These are phyloP conservation scores for Eucalyptus marginata DNA, from an alignment of 345 rosid genomes.

Conservation along the genomic window DNA sequence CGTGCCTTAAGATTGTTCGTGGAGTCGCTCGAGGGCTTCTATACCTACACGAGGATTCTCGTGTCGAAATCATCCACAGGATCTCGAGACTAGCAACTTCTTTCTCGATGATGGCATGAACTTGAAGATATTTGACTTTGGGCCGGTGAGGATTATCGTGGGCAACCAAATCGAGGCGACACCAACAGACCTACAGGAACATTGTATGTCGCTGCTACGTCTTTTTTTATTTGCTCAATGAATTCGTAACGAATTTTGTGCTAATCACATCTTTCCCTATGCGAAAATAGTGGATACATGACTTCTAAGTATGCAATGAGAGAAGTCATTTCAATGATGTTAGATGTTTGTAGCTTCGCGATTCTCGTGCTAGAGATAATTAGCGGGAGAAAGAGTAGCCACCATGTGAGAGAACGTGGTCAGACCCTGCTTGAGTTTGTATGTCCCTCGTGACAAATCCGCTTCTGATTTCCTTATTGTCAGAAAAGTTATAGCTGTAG, in stretches of 20 bases:
- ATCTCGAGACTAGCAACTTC: background rate
- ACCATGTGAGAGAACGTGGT: background rate
- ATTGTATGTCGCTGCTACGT: background rate
- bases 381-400: background rate
- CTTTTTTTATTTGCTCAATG: background rate
- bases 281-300: background rate
- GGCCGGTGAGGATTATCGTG: background rate
- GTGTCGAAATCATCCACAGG: background rate
- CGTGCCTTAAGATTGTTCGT: background rate
- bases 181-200: background rate
- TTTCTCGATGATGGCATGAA: background rate
- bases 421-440: background rate
- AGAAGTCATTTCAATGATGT: background rate
- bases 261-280: background rate
- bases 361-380: background rate
- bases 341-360: background rate
- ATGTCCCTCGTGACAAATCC: background rate
- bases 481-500: background rate
- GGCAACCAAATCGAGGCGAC: background rate
- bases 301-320: background rate
- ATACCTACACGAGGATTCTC: background rate
- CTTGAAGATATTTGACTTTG: background rate
- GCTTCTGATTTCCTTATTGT: background rate
- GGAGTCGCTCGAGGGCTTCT: background rate
- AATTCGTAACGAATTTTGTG: rapidly evolving